Conservation (phyloP, 495 filamentous ascomycete genomes). For the Trichoderma virens region DNA sequence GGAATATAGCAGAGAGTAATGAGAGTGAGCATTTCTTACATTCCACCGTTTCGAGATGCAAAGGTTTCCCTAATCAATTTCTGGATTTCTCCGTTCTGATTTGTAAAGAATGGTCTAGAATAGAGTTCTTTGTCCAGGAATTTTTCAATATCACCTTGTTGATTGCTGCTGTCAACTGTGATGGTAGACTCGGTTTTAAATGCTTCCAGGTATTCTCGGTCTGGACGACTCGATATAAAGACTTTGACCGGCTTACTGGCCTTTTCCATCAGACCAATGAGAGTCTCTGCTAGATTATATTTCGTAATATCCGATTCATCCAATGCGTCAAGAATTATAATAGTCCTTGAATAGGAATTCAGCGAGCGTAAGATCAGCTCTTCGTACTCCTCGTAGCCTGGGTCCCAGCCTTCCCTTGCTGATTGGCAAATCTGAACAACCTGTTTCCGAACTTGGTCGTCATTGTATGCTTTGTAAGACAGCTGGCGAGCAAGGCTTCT, state of each 20-base stretch:
- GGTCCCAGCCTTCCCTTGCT: conserved; percentile 13
- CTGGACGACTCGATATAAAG: conserved; percentile 38
- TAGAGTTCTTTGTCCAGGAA: neutral
- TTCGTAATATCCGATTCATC: conserved; percentile 18
- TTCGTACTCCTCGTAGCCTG: conserved; percentile 18
- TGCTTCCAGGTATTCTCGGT: conserved; percentile 21
- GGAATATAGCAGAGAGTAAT: too few relatives aligned
- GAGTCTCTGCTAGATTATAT: conserved; percentile 12
- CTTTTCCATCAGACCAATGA: conserved; percentile 19
- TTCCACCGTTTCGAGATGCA: conserved; percentile 8
- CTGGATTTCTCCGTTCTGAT: conserved; percentile 9
- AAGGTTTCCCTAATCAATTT: conserved; percentile 15
- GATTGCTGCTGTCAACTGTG: conserved; percentile 26
- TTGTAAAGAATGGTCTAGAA: conserved; percentile 14
- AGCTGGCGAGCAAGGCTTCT: conserved; percentile 31
- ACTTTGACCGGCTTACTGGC: conserved; percentile 28
- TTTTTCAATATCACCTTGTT: conserved; percentile 19
- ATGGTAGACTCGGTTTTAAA: conserved; percentile 23
- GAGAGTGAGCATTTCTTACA: too few relatives aligned
- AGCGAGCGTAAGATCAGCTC: conserved; percentile 15
- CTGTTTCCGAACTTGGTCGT: conserved; percentile 14
- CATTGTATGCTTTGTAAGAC: conserved; percentile 15
- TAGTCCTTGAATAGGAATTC: conserved; percentile 16
- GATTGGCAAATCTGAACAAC: conserved; percentile 10
- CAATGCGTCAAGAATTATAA: conserved; percentile 19